Base-by-base conservation (phyloP, 2,329 filamentous ascomycete genomes). In the Pseudogymnoascus sp. region DNA sequence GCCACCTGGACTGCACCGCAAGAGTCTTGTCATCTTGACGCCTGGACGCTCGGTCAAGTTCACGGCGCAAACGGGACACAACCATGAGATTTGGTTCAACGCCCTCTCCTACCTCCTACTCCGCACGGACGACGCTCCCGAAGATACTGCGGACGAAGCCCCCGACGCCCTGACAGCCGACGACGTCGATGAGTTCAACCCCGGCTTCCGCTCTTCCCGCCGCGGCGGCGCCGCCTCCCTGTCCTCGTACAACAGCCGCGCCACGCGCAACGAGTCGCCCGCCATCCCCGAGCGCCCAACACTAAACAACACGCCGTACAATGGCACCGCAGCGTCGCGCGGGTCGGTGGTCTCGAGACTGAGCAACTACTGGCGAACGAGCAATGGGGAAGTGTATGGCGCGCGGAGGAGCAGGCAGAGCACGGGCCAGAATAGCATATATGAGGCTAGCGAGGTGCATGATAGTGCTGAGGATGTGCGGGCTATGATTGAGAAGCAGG, bases 61-160 rank as follows among this genome's bases (percentile, higher is more conserved):
- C 68, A 99, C 94, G 1, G 95, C 93, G 66, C 87, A 91, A 2
- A 99, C 94, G 2, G 90, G 91, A 38, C 92, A 97, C 73, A 84
- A 94, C 64, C 94, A 99, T 72, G 94, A 99, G 78, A 97, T 92
- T 0, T 99, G 94, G 94, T 96, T 94, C 81, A 97, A 97, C 71
- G 92, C 94, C 0, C 81, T 99, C 62, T 96, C 91, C 1, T 99
- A 99, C 73, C 83, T 99, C 12, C 82, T 97, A 36, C 82, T 96
- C 30, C 87, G 92, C 52, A 92, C 87, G 25, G 82, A 79, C n/a
- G 82, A 84, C 60, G 78, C 83, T 49, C 74, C 76, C 39, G 72
- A 71, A 5, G 83, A 85, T 67, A 80, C 82, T 3, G 82, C 90
- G 66, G 86, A 82, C 66, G 76, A 82, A 64, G 80, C 79, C 0